A percentile compares a stretch with the other conserved stretches of the same genome.
Conservation (phyloP, 306 rosid genomes). For the Sindora glabra region DNA sequence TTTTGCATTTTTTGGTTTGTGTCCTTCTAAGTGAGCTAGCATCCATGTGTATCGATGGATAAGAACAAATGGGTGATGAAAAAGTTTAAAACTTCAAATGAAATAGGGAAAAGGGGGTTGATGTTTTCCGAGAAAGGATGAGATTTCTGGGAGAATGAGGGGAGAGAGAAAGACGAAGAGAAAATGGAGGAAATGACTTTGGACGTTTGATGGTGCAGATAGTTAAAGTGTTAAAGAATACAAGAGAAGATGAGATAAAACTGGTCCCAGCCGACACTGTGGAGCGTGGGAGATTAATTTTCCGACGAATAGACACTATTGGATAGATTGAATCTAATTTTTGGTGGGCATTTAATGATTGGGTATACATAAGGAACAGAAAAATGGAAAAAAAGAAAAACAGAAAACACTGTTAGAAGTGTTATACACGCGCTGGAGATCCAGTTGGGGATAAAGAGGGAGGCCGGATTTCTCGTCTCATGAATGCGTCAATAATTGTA, state of each 20-base stretch:
- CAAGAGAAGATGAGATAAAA: background rate
- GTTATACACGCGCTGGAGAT: too few relatives aligned
- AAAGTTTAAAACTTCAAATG: background rate
- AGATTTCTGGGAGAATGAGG: background rate
- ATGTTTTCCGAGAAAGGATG: background rate
- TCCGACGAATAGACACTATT: too few relatives aligned
- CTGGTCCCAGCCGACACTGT: constrained; percentile 11
- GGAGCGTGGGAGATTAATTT: constrained; percentile 14
- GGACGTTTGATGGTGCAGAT: background rate
- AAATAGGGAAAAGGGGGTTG: too few relatives aligned
- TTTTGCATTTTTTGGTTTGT: constrained; percentile 17
- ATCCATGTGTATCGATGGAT: constrained; percentile 16
- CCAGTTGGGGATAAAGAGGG: too few relatives aligned
- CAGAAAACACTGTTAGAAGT: too few relatives aligned
- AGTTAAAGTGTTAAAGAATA: constrained; percentile 6
- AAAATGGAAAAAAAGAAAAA: too few relatives aligned
- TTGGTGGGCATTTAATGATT: too few relatives aligned
- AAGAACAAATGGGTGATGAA: too few relatives aligned
- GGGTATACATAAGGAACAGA: too few relatives aligned
- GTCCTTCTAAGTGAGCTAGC: constrained; percentile 13
- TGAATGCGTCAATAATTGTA: too few relatives aligned
- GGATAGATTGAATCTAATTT: too few relatives aligned
- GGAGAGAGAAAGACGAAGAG: background rate
- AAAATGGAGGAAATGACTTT: background rate
- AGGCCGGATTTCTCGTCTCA: too few relatives aligned